phyloP scores from a whole-genome alignment of 1,284 basidiomycete genomes.

The Phellopilus nigrolimitatus region DNA sequence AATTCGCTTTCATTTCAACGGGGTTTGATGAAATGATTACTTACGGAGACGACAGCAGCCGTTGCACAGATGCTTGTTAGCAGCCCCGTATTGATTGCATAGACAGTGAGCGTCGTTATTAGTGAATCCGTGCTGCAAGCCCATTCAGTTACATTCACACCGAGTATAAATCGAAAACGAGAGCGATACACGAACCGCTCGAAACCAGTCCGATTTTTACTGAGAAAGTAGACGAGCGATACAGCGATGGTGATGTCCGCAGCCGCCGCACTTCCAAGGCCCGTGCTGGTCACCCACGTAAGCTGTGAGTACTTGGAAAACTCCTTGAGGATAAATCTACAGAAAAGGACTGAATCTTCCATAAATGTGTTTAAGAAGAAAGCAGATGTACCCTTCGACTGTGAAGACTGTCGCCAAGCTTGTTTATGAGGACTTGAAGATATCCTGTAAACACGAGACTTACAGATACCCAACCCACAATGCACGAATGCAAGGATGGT shows the following conservation, averaged over 20 bases:
- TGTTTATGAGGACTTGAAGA: too few species aligned
- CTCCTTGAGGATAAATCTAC: constrained; percentile 26
- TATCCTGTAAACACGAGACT: background rate
- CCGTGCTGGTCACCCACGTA: constrained; percentile 31
- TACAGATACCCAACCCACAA: constrained; percentile 25
- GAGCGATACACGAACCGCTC: constrained; percentile 27
- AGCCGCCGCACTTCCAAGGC: constrained; percentile 29
- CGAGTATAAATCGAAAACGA: background rate
- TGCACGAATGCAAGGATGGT: constrained; percentile 25
- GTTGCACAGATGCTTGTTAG: constrained; percentile 31
- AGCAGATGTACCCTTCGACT: constrained; percentile 25
- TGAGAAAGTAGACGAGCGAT: constrained; percentile 30
- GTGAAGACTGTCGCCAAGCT: constrained; percentile 28
- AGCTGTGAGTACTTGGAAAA: constrained; percentile 27
- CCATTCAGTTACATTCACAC: background rate
- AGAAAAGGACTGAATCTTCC: background rate
- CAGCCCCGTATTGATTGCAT: constrained; percentile 31
- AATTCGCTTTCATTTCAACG: background rate
- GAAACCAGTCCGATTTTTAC: constrained; percentile 29
- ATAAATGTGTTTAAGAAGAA: too few species aligned
- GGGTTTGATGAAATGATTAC: background rate
- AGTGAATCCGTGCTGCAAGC: constrained; percentile 29
- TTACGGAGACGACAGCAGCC: constrained; percentile 24
- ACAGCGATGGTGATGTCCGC: constrained; percentile 30
- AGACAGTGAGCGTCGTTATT: constrained; percentile 30